Evolutionary conservation across 176 grass and related monocot genomes (phyloP), one percentile per base, ranked within the genome.

Genomic region (Alloteropsis semialata): DNA sequence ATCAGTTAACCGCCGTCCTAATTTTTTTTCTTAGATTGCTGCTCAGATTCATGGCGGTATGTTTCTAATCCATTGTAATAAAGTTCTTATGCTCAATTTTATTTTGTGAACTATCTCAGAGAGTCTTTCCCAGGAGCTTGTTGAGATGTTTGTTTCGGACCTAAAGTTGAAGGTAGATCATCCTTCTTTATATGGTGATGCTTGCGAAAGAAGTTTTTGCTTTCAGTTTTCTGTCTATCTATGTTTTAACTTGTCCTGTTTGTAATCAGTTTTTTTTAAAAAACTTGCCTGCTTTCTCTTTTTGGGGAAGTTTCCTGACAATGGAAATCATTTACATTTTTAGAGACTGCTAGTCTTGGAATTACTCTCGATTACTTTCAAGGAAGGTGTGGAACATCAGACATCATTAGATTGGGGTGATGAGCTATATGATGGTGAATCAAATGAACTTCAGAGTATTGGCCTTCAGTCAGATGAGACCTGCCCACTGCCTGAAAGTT

Each of bases 71-170:
- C 28, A 55, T 18, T 74, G 51, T 51, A 17, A 51, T 61, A 76
- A 39, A 74, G 50, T 78, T 68, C 57, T 77, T 60, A 81, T 74
- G 10, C 22, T 76, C 2, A 77, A 48, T 51, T 77, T 73, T 53
- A n/a, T 74, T 54, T 29, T 71, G n/a, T 82, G n/a, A 78, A 77
- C 74, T 71, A 73, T 78, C 21, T 84, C 85, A 98, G 93, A 98
- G 66, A 79, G 69, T 32, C 84, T 99, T 87, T 89, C 93, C 24
- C 56, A 67, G 63, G 92, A 99, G 44, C 72, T 93, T 83, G 87
- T 90, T 45, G 80, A 91, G 24, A 96, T 99, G 96, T 99, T 99
- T 84, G 16, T 91, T 60, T 79, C 74, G 15, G 89, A 98, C 77
- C 77, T 95, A 83, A 68, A 77, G 74, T 80, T 96, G 83, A 98